A percentile compares a stretch with the other conserved stretches of the same genome.
phyloP scores from a whole-genome alignment of 345 rosid genomes.

The Brassica juncea region DNA sequence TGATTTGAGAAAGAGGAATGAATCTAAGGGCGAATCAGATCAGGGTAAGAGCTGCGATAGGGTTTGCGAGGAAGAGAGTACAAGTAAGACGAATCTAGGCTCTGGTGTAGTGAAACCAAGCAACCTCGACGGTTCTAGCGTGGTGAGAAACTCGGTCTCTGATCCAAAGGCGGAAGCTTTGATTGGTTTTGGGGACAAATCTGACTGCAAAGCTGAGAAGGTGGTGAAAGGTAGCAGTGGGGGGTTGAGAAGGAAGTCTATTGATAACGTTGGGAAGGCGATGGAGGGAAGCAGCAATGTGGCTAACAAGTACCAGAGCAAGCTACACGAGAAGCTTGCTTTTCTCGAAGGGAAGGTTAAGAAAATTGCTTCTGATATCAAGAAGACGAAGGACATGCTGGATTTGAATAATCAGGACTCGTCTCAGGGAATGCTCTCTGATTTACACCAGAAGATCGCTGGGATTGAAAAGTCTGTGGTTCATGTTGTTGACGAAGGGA shows the following conservation, averaged over 20 bases:
- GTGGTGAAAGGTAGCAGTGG: slow-evolving; percentile 20
- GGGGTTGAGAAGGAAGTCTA: slow-evolving; percentile 36
- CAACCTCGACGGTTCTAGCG: slow-evolving; percentile 10
- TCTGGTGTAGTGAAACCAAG: slow-evolving; percentile 18
- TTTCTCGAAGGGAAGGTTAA: slow-evolving; percentile 94
- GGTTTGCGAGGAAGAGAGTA: slow-evolving; percentile 22
- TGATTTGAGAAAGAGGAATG: slow-evolving; percentile 50
- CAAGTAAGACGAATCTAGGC: slow-evolving; percentile 24
- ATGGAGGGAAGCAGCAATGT: slow-evolving; percentile 39
- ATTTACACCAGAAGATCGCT: slow-evolving; percentile 85
- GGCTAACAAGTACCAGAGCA: slow-evolving; percentile 54
- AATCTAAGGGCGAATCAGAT: slow-evolving; percentile 41
- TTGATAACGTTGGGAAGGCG: slow-evolving; percentile 38
- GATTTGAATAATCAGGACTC: slow-evolving; percentile 83
- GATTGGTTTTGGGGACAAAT: background rate
- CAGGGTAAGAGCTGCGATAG: slow-evolving; percentile 29
- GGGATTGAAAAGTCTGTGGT: slow-evolving; percentile 83
- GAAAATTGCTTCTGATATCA: slow-evolving; percentile 88
- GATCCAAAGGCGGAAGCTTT: slow-evolving; percentile 29
- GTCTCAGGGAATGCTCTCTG: slow-evolving; percentile 65
- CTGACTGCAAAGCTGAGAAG: slow-evolving; percentile 36
- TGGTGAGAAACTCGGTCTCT: slow-evolving; percentile 23
- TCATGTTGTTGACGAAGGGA: slow-evolving; percentile 45
- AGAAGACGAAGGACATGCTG: slow-evolving; percentile 89
- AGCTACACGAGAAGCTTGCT: slow-evolving; percentile 93